Base-by-base conservation (phyloP, 108 stramenopile species). In the Schizochytrium sp. region DNA sequence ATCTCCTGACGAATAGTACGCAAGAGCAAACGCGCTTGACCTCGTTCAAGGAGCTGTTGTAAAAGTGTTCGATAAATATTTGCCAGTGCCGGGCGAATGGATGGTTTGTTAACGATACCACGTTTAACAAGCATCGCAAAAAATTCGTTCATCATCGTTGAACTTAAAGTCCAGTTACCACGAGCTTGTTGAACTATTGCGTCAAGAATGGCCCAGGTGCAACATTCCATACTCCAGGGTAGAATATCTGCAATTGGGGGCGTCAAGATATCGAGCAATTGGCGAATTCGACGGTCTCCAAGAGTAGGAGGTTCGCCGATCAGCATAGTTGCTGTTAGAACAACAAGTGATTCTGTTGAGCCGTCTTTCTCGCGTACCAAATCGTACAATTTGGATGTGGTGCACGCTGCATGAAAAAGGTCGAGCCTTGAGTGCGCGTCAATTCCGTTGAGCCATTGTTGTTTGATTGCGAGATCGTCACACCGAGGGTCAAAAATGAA, bases 191-290 rank as follows among this genome's bases (percentile, higher is more conserved):
- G 64, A 8, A 69, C 42, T 8, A 69, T 69, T 8, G 64, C 64
- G 28, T 69, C 64, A 44, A 69, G 64, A 7, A 69, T 15, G 12
- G 64, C 64, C 64, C 64, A 69, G 64, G 64, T 44, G 15, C 64
- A 69, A 15, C 64, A 69, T 44, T 69, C 64, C 64, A 69, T 69
- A 38, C 42, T 38, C 64, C 64, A 69, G 64, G 64, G 64, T 44
- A 69, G 28, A 7, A 44, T 38, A 38, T 38, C 42, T 1, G 64
- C 10, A 38, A 10, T 69, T 7, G 10, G 64, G 42, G 28, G 64
- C 64, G 19, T 44, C 42, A 69, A 44, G 28, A 69, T 69, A 69
- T 69, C 64, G 12, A 69, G 28, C 5, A 69, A 3, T 3, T 69
- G 64, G 2, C 64, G 8, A 44, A 69, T 15, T 7, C 64, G 12